Conservation (phyloP, 768 basidiomycete species). For the Leucocoprinus sp. region DNA sequence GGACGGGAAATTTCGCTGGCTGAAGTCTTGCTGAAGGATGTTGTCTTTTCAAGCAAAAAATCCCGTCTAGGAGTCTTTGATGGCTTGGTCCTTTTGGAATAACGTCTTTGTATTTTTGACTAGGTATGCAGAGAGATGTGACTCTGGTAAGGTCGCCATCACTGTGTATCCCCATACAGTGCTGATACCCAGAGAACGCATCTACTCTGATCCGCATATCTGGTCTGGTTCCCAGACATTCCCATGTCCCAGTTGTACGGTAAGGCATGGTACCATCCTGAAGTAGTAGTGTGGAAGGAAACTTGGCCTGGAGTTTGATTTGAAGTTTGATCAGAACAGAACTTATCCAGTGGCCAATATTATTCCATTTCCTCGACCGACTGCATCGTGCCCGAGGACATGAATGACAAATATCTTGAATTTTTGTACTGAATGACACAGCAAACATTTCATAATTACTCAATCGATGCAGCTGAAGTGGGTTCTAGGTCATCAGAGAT, state of each 20-base stretch:
- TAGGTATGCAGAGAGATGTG: constrained; percentile 26
- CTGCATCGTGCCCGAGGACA: too few relatives aligned
- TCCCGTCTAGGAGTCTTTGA: constrained; percentile 22
- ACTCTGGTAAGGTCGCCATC: constrained; percentile 14
- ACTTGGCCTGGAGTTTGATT: background rate
- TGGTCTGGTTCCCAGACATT: constrained; percentile 24
- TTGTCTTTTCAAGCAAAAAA: constrained; percentile 23
- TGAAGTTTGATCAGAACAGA: background rate
- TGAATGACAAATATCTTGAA: too few relatives aligned
- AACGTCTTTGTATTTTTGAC: constrained; percentile 21
- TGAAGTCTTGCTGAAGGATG: constrained; percentile 28
- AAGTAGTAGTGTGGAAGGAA: constrained; percentile 16
- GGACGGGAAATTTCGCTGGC: constrained; percentile 26
- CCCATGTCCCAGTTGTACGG: constrained; percentile 22
- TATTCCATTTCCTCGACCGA: too few relatives aligned
- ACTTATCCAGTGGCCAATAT: too few relatives aligned
- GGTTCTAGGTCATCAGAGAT: constrained; percentile 2
- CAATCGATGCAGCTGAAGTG: too few relatives aligned
- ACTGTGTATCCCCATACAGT: background rate
- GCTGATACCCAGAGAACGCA: constrained; percentile 22
- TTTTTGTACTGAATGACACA: too few relatives aligned
- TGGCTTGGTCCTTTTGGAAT: too few relatives aligned
- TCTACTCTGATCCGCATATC: constrained; percentile 25
- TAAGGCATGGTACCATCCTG: constrained; percentile 26
- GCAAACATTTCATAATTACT: too few relatives aligned